Base-by-base conservation (phyloP, 805 yeast genomes). In the Cyberlindnera meyerae region DNA sequence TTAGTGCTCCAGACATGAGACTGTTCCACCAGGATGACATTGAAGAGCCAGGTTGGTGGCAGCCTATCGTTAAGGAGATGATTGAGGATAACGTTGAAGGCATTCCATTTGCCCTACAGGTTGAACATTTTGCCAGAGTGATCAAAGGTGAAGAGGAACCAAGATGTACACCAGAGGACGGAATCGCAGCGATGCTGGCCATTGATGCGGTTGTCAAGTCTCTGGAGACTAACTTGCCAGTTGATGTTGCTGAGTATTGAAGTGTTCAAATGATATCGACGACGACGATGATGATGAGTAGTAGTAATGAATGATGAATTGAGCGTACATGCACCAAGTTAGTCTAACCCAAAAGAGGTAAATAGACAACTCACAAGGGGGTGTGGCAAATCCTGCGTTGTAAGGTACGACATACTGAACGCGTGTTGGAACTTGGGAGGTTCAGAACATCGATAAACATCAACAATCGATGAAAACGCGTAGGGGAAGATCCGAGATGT, bases 191-290 rank as follows among this genome's bases (percentile, higher is more conserved):
- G 2, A 43, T 46, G 43, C 37, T 46, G 36, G 50, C 48, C 27
- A 41, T 46, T 18, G 48, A 46, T 20, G 48, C 50, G 4, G 48
- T 46, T 5, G 44, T 42, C 12, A 42, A 46, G 37, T 44, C 48
- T 8, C 20, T 44, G 38, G 44, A 43, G 31, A 16, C 36, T 3
- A 31, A 37, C 12, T 7, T 38, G 31, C 50, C 50, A 6, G 42
- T 41, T 21, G 37, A 37, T 5, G 46, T 46, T 21, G 44, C 45
- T 16, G 14, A 18, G 14, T 37, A 39, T 12, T 34, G 33, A 27
- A 14, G 9, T 15, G 22, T 7, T 20, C 9, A 8, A 20, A 20
- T 8, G 22, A 20, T 8, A 20, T 20, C 9, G 9, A 20, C 9
- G 9, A 20, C 22, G 22, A 20, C 9, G 22, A 8, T 20, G 7